Evolutionary conservation across 352 stramenopile genomes (phyloP).

Genomic region (Blastocystis sp.): DNA sequence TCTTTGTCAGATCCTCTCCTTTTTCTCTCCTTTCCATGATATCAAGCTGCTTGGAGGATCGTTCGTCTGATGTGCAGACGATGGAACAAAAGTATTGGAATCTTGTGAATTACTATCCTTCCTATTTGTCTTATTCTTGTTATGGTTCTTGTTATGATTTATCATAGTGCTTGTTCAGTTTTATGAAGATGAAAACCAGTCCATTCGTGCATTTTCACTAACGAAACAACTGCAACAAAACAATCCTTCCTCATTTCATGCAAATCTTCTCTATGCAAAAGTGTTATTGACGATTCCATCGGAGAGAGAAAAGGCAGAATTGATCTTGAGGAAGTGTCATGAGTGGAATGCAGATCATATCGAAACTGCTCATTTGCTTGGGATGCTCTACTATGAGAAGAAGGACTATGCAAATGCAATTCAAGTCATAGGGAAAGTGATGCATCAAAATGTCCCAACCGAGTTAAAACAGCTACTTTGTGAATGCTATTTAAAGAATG

Average conservation of each 20-base stretch:
- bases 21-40: not conserved
- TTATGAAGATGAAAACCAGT: not conserved
- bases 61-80: not conserved
- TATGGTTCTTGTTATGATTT: not conserved
- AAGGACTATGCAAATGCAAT: not conserved
- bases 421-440: not conserved
- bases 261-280: constrained; percentile 20
- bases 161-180: constrained; percentile 5
- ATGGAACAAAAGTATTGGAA: constrained; percentile 6
- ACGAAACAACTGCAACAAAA: not conserved
- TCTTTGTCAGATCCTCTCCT: not conserved
- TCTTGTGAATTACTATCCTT: constrained; percentile 38
- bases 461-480: constrained; percentile 29
- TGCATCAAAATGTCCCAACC: not conserved
- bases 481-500: constrained; percentile 55
- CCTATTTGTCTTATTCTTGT: constrained; percentile 24
- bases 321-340: not conserved
- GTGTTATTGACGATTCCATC: not conserved
- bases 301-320: not conserved
- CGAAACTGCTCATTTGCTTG: not conserved
- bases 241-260: not conserved
- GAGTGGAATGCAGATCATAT: not conserved
- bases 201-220: not conserved
- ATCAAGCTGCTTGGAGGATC: not conserved
- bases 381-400: not conserved